Conservation (phyloP, 345 rosid species). For the Microthlaspi erraticum region DNA sequence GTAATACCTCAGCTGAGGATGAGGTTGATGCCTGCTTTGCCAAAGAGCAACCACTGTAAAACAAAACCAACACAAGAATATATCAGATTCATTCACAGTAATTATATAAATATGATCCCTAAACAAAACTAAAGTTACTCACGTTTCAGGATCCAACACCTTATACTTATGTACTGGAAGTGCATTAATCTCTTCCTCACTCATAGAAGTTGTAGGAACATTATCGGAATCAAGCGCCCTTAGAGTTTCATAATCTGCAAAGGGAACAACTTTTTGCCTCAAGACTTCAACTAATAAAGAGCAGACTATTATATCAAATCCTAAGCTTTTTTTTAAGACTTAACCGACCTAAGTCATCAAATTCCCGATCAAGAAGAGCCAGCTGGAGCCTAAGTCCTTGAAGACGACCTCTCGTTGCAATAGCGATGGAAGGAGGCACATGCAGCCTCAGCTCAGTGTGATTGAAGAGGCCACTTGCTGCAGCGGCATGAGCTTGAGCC, state of each 20-base stretch:
- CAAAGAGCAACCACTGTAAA: slow-evolving; percentile 53
- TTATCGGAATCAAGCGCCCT: slow-evolving; percentile 91
- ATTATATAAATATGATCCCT: not conserved
- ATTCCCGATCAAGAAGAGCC: slow-evolving; percentile 94
- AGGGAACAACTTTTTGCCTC: slow-evolving; percentile 16
- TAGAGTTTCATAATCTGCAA: slow-evolving; percentile 87
- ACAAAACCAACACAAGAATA: slow-evolving; percentile 25
- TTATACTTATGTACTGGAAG: slow-evolving; percentile 90
- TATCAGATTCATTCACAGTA: not conserved
- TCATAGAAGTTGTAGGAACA: slow-evolving; percentile 73
- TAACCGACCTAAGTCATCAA: slow-evolving; percentile 83
- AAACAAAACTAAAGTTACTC: slow-evolving; percentile 14
- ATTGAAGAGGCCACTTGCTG: slow-evolving; percentile 80
- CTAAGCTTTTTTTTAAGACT: not conserved
- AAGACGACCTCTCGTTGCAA: slow-evolving; percentile 88
- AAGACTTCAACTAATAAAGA: not conserved
- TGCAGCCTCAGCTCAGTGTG: slow-evolving; percentile 90
- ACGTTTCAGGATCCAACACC: slow-evolving; percentile 59
- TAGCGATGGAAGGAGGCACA: slow-evolving; percentile 88
- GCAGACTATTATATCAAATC: no score
- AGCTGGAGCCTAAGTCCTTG: slow-evolving; percentile 97
- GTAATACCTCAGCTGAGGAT: slow-evolving; percentile 60
- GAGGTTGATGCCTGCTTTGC: slow-evolving; percentile 65
- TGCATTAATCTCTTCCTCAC: slow-evolving; percentile 92
- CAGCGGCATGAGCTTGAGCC: slow-evolving; percentile 90